Percentiles rank a stretch among this genome's conserved stretches.
Conservation (phyloP, 140 eudicot species). For the Cichorium intybus region DNA sequence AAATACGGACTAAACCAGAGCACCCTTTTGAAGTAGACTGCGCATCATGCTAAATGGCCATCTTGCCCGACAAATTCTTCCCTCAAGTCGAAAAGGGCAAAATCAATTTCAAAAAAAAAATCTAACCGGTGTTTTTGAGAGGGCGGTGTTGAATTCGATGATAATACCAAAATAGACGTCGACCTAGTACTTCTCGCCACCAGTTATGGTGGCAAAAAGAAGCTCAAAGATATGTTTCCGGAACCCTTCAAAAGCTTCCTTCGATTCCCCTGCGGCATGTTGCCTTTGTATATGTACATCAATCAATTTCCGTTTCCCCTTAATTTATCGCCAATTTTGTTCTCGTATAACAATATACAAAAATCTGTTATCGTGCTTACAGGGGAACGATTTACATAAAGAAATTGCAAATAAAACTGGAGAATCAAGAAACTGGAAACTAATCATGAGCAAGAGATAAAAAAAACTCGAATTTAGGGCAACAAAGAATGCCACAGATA, state of each 20-base stretch:
- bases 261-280: conserved; percentile 59
- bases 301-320: background rate
- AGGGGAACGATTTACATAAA: conserved; percentile 89
- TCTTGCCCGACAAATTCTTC: conserved; percentile 78
- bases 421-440: conserved; percentile 21
- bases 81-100: conserved; percentile 63
- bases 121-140: conserved; percentile 82
- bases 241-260: conserved; percentile 58
- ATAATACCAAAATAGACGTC: conserved; percentile 54
- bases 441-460: conserved; percentile 5
- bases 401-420: conserved; percentile 47
- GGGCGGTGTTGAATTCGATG: conserved; percentile 74
- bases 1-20: conserved; percentile 82
- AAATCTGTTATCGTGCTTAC: too few relatives aligned
- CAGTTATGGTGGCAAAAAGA: conserved; percentile 83
- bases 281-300: conserved; percentile 62
- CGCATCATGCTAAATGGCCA: conserved; percentile 94
- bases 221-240: too few relatives aligned
- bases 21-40: conserved; percentile 95
- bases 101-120: conserved; percentile 56
- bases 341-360: too few relatives aligned
- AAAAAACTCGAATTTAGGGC: conserved; percentile 9
- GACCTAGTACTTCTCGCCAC: conserved; percentile 83
- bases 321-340: too few relatives aligned
- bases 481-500: conserved; percentile 38